Percentiles rank a stretch among this genome's conserved stretches.
Conservation (phyloP, 2,329 filamentous ascomycete genomes). For the Knufia petricola region DNA sequence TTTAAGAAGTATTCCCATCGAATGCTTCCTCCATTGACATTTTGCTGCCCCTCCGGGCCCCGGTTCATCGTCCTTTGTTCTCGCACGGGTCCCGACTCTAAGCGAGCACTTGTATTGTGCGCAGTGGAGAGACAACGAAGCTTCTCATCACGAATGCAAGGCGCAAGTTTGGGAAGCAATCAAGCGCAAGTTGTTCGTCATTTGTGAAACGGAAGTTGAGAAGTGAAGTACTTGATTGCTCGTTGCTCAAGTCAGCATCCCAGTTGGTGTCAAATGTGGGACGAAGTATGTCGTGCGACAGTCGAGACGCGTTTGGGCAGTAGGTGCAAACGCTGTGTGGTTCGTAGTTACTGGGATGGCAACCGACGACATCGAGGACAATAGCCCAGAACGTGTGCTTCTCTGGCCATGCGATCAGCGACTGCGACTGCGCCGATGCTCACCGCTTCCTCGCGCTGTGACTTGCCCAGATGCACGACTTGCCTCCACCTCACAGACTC, state of each 20-base stretch:
- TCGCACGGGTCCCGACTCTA: not conserved
- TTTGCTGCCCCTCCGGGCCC: not conserved
- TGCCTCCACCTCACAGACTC: not conserved
- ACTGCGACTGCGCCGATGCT: not conserved
- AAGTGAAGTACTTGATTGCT: not conserved
- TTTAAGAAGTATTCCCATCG: slow-evolving; percentile 48
- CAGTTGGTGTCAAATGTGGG: not conserved
- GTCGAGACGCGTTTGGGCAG: not conserved
- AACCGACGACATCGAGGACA: not conserved
- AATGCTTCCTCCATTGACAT: not conserved
- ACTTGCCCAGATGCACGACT: not conserved
- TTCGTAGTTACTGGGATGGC: no score
- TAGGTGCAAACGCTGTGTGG: not conserved
- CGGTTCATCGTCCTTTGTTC: slow-evolving; percentile 3
- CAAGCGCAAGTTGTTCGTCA: not conserved
- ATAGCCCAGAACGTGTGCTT: not conserved
- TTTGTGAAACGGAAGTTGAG: not conserved
- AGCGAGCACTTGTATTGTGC: not conserved
- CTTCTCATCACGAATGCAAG: slow-evolving; percentile 8
- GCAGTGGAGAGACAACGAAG: not conserved
- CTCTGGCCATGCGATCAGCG: not conserved
- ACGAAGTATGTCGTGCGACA: not conserved
- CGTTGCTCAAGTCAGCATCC: not conserved
- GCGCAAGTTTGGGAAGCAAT: slow-evolving; percentile 1
- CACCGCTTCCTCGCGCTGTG: slow-evolving; percentile 7